These are phyloP conservation scores for Blepharisma stoltei DNA, from an alignment of 73 alveolate species.

Conservation along the genomic window DNA sequence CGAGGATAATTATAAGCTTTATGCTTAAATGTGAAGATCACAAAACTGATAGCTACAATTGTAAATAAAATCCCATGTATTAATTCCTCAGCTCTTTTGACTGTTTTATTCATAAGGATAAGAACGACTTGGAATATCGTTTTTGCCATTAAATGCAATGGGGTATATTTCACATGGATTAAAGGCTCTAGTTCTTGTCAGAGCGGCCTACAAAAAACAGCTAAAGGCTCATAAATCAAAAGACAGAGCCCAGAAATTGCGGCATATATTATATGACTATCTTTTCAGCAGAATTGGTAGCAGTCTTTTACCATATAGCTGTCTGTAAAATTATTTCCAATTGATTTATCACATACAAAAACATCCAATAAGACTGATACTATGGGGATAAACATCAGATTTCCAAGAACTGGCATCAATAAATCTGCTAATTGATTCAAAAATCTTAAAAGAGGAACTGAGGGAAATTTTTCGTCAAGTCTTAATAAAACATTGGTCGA, in stretches of 20 bases:
- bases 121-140: neutral
- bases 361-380: conserved; percentile 1
- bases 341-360: neutral
- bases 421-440: neutral
- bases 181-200: neutral
- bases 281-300: neutral
- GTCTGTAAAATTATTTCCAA: conserved; percentile 17
- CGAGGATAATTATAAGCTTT: too few species aligned
- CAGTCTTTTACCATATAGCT: neutral
- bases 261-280: neutral
- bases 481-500: neutral
- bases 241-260: neutral
- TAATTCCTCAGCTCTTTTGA: neutral
- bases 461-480: neutral
- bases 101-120: neutral
- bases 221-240: neutral
- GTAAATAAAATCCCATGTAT: neutral
- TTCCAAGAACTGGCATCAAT: neutral
- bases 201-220: neutral
- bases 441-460: neutral
- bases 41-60: neutral
- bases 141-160: neutral
- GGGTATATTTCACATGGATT: neutral
- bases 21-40: neutral
- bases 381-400: neutral